Percentiles rank a stretch among this genome's conserved stretches.
phyloP scores from a whole-genome alignment of 1,284 basidiomycete genomes.

The Vanrija pseudolonga region DNA sequence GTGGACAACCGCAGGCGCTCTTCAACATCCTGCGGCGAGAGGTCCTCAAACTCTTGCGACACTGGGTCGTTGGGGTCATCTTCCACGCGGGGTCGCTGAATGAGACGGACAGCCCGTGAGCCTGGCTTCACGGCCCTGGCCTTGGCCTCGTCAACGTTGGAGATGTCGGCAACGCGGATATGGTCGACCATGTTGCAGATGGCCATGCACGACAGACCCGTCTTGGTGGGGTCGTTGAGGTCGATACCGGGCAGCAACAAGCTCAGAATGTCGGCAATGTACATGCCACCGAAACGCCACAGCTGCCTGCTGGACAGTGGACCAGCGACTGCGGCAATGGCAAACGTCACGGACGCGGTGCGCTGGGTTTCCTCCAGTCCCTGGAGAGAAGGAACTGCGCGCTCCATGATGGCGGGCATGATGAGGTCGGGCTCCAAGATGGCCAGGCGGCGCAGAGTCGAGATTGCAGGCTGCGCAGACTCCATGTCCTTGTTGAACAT shows the following conservation, averaged over 20 bases:
- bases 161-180: slow-evolving; percentile 60
- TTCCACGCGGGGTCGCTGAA: slow-evolving; percentile 22
- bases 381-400: slow-evolving; percentile 86
- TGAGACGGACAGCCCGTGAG: slow-evolving; percentile 26
- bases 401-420: slow-evolving; percentile 88
- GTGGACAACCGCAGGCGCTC: slow-evolving; percentile 39
- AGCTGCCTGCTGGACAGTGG: slow-evolving; percentile 73
- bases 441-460: slow-evolving; percentile 55
- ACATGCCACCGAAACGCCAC: slow-evolving; percentile 77
- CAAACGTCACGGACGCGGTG: slow-evolving; percentile 84
- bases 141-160: slow-evolving; percentile 30
- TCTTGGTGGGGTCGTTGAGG: slow-evolving; percentile 91
- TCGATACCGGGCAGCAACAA: slow-evolving; percentile 68
- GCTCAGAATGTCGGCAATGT: slow-evolving; percentile 82
- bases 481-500: slow-evolving; percentile 84
- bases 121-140: slow-evolving; percentile 17
- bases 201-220: slow-evolving; percentile 50
- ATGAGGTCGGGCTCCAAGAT: slow-evolving; percentile 81
- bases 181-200: slow-evolving; percentile 73
- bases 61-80: slow-evolving; percentile 44
- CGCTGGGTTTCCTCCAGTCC: slow-evolving; percentile 92
- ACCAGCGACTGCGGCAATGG: slow-evolving; percentile 74
- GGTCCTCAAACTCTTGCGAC: slow-evolving; percentile 36
- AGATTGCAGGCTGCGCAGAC: slow-evolving; percentile 52
- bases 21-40: slow-evolving; percentile 39